A percentile compares a stretch with the other conserved stretches of the same genome.
phyloP scores from a whole-genome alignment of 306 rosid species.

The Clitoria ternatea region DNA sequence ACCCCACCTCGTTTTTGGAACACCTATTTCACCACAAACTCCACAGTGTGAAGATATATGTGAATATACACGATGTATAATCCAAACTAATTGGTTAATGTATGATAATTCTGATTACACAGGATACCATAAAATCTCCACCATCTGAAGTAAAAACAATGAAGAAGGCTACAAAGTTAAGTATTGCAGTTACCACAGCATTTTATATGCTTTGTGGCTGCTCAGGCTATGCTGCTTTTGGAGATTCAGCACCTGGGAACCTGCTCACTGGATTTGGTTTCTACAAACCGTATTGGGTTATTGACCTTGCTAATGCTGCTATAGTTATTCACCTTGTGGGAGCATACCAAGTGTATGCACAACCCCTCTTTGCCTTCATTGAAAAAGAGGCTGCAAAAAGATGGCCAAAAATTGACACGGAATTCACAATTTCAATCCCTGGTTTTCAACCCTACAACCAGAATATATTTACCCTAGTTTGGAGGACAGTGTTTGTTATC shows the following conservation, averaged over 20 bases:
- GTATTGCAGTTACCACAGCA: slow-evolving; percentile 52
- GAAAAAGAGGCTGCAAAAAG: slow-evolving; percentile 44
- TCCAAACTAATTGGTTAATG: not conserved
- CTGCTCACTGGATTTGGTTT: slow-evolving; percentile 77
- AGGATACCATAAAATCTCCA: slow-evolving; percentile 72
- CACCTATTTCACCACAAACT: not conserved
- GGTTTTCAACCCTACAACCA: slow-evolving; percentile 35
- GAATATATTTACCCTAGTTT: slow-evolving; percentile 45
- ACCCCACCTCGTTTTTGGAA: not conserved
- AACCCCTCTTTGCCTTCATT: slow-evolving; percentile 66
- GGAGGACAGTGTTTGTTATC: slow-evolving; percentile 61
- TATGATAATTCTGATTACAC: slow-evolving; percentile 6
- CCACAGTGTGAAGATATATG: not conserved
- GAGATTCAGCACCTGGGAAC: slow-evolving; percentile 63
- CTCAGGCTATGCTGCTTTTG: slow-evolving; percentile 81
- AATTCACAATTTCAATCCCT: slow-evolving; percentile 45
- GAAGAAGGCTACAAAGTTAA: slow-evolving; percentile 54
- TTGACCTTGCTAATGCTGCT: slow-evolving; percentile 73
- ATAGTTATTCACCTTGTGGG: slow-evolving; percentile 81
- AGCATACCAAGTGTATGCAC: slow-evolving; percentile 79
- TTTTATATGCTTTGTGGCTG: slow-evolving; percentile 81
- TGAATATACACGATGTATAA: not conserved
- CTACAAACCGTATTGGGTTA: slow-evolving; percentile 55
- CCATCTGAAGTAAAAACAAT: slow-evolving; percentile 78
- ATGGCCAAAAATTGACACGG: slow-evolving; percentile 38